Conservation (phyloP, 2,329 filamentous ascomycete genomes). For the Thielaviopsis musarum region DNA sequence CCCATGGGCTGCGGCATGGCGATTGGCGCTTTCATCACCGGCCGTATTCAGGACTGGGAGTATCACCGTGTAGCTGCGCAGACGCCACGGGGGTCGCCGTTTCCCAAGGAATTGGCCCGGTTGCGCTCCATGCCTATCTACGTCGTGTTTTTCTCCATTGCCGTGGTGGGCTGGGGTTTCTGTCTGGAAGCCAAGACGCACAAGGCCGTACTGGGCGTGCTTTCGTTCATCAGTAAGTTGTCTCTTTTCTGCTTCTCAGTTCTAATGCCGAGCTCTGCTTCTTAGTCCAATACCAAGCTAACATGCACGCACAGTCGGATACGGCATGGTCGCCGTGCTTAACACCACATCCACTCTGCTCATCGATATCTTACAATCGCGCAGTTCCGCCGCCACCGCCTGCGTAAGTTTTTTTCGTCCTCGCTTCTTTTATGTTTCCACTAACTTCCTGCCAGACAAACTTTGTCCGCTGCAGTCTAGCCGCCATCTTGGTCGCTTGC, state of each 20-base stretch:
- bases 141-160: conserved; percentile 15
- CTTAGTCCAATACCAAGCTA: no score
- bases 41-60: conserved; percentile 19
- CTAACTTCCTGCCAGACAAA: conserved; percentile 15
- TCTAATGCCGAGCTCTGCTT: not conserved
- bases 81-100: conserved; percentile 9
- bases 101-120: conserved; percentile 18
- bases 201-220: conserved; percentile 15
- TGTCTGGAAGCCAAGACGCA: conserved; percentile 15
- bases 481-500: conserved; percentile 16
- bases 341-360: conserved; percentile 20
- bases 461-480: conserved; percentile 17
- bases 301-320: conserved; percentile 15
- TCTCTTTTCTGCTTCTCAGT: not conserved
- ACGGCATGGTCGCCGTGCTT: conserved; percentile 18
- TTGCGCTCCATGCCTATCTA: conserved; percentile 16
- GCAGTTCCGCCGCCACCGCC: conserved; percentile 18
- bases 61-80: conserved; percentile 15
- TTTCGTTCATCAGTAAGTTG: conserved; percentile 16
- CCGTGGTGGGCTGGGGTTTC: conserved; percentile 18
- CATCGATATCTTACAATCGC: conserved; percentile 18
- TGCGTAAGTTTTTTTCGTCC: conserved; percentile 13
- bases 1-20: conserved; percentile 19
- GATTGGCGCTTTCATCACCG: conserved; percentile 16
- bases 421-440: not conserved